Evolutionary conservation across 306 rosid genomes (phyloP).

Genomic region (Carpinus fangiana): DNA sequence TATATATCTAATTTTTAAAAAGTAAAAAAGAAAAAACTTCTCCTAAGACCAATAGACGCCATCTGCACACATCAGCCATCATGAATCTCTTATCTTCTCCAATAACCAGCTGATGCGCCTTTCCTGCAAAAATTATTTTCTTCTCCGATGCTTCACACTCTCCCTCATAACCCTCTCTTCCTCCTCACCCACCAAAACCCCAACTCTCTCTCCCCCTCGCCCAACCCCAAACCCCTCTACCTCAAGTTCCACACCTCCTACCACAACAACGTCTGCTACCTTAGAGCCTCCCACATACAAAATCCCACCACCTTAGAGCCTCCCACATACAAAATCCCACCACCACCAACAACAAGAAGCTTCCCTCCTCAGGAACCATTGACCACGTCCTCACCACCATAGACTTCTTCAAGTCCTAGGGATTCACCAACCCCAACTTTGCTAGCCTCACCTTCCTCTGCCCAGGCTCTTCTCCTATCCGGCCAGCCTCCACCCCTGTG

Average conservation of each 20-base stretch:
- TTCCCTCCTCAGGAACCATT: slow-evolving; percentile 58
- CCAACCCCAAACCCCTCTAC: slow-evolving; percentile 28
- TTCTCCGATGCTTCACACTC: slow-evolving; percentile 25
- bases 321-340: slow-evolving; percentile 49
- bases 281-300: slow-evolving; percentile 53
- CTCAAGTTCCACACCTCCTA: slow-evolving; percentile 69
- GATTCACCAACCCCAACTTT: slow-evolving; percentile 70
- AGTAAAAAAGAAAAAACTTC: too few species aligned
- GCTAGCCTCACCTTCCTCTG: slow-evolving; percentile 49
- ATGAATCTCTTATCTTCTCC: too few species aligned
- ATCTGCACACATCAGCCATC: too few species aligned
- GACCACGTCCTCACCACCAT: slow-evolving; percentile 56
- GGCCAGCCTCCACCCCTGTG: too few species aligned
- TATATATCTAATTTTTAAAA: too few species aligned
- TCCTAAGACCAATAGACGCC: too few species aligned
- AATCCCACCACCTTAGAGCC: slow-evolving; percentile 49
- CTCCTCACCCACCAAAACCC: slow-evolving; percentile 4
- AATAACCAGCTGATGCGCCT: too few species aligned
- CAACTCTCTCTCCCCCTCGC: neutral
- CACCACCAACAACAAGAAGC: slow-evolving; percentile 40
- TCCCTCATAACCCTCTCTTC: slow-evolving; percentile 27
- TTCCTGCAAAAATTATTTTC: too few species aligned
- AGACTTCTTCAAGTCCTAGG: slow-evolving; percentile 62
- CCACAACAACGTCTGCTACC: slow-evolving; percentile 75
- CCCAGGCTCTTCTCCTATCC: slow-evolving; percentile 50